Evolutionary conservation across 2,329 filamentous ascomycete genomes (phyloP).

Genomic region (Metarhizium brunneum): DNA sequence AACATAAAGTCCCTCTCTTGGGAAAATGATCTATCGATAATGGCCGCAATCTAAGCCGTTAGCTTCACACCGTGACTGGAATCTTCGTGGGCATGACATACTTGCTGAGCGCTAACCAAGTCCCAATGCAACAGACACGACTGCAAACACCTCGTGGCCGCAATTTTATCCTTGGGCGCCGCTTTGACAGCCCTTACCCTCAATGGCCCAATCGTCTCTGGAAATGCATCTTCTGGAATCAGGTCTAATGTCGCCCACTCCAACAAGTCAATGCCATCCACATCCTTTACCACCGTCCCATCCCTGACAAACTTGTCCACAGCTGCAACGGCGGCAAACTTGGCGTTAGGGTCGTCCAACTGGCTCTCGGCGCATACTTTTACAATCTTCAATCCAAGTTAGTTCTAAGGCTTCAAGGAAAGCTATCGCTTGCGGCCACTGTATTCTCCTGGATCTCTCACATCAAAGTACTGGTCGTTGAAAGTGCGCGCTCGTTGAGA

Average conservation of each 20-base stretch:
- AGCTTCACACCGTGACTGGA: not conserved
- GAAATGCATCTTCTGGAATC: conserved; percentile 29
- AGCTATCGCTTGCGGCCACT: not conserved
- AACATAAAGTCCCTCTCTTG: conserved; percentile 40
- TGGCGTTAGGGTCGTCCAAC: conserved; percentile 38
- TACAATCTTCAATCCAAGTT: conserved; percentile 26
- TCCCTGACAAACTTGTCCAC: conserved; percentile 38
- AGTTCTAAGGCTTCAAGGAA: not conserved
- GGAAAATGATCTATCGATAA: conserved; percentile 41
- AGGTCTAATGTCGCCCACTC: conserved; percentile 42
- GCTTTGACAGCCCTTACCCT: conserved; percentile 43
- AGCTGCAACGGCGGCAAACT: conserved; percentile 32
- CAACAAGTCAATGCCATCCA: conserved; percentile 42
- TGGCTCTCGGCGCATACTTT: conserved; percentile 42
- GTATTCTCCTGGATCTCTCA: conserved; percentile 16
- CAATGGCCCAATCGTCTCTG: conserved; percentile 39
- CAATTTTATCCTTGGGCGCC: conserved; percentile 34
- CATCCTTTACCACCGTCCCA: conserved; percentile 35
- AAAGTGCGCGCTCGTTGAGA: conserved; percentile 38
- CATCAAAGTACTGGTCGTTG: conserved; percentile 48
- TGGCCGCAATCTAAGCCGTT: conserved; percentile 38
- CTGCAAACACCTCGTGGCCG: conserved; percentile 36
- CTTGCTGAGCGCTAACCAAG: conserved; percentile 47
- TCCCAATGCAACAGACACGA: conserved; percentile 47
- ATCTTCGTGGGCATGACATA: conserved; percentile 16